These are phyloP conservation scores for Aphanomyces stellatus DNA, from an alignment of 352 stramenopile species.

Conservation along the genomic window DNA sequence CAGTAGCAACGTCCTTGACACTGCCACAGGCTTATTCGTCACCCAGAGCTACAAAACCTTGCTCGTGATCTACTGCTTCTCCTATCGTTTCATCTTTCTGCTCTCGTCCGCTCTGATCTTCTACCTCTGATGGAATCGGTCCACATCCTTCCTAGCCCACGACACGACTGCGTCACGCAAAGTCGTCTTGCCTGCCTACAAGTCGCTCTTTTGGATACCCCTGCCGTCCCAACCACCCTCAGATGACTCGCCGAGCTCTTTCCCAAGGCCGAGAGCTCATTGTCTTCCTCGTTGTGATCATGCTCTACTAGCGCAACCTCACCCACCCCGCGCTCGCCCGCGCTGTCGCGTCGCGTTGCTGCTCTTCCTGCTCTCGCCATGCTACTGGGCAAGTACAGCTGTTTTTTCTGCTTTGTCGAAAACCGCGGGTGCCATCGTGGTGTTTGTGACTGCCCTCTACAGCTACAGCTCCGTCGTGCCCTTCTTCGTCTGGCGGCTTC, in stretches of 20 bases:
- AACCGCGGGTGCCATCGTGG: no score
- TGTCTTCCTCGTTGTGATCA: neutral
- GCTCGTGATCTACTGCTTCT: conserved; percentile 31
- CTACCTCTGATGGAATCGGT: conserved; percentile 49
- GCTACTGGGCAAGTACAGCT: conserved; percentile 43
- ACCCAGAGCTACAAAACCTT: conserved; percentile 24
- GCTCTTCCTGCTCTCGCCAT: conserved; percentile 40
- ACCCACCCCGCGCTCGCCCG: neutral
- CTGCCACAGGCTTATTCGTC: neutral
- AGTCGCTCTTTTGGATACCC: conserved; percentile 9
- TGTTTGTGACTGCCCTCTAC: no score
- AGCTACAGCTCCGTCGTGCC: conserved; percentile 19
- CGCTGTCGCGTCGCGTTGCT: neutral
- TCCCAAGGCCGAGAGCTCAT: neutral
- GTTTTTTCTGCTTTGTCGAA: conserved; percentile 34
- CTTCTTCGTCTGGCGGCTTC: conserved; percentile 21
- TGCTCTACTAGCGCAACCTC: neutral
- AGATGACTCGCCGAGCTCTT: neutral
- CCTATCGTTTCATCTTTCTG: conserved; percentile 35
- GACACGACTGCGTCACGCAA: conserved; percentile 41
- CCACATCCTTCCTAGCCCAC: conserved; percentile 35
- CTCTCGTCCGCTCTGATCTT: conserved; percentile 32
- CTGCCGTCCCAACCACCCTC: no score
- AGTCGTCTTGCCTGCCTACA: conserved; percentile 52
- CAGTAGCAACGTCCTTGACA: no score